These are phyloP conservation scores for Pyrenula massariospora DNA, from an alignment of 495 filamentous ascomycete genomes.

Conservation along the genomic window DNA sequence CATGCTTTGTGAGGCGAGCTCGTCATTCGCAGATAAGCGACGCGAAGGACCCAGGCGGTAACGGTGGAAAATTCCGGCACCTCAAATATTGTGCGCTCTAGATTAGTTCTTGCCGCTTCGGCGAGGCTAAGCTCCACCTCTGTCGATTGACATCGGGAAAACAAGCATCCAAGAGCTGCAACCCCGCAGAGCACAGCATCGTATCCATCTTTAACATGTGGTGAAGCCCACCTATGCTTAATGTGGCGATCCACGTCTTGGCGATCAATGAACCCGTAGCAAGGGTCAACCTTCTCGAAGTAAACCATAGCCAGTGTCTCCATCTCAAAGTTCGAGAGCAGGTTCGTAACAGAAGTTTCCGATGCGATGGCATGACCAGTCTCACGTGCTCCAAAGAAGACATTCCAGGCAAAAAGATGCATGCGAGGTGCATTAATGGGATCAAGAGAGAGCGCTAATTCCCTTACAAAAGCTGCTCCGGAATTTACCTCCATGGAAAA, in stretches of 20 bases:
- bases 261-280: conserved; percentile 35
- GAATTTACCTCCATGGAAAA: conserved; percentile 34
- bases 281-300: conserved; percentile 32
- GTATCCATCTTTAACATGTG: conserved; percentile 10
- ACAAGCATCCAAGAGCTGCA: conserved; percentile 34
- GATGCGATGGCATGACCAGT: conserved; percentile 7
- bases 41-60: conserved; percentile 39
- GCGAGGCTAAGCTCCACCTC: conserved; percentile 23
- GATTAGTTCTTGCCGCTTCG: conserved; percentile 26
- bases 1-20: conserved; percentile 39
- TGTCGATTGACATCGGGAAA: conserved; percentile 21
- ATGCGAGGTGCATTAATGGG: conserved; percentile 33
- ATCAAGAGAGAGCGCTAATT: conserved; percentile 35
- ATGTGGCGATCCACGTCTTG: conserved; percentile 16
- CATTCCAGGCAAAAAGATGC: conserved; percentile 42
- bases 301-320: conserved; percentile 25
- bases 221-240: conserved; percentile 19
- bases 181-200: conserved; percentile 35
- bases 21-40: conserved; percentile 39
- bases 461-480: conserved; percentile 36
- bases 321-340: conserved; percentile 23
- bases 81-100: conserved; percentile 26
- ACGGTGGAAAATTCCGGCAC: conserved; percentile 25
- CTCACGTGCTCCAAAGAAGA: conserved; percentile 20
- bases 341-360: conserved; percentile 15